Evolutionary conservation across 805 yeast genomes (phyloP).

Genomic region (Nakazawaea wyomingensis): DNA sequence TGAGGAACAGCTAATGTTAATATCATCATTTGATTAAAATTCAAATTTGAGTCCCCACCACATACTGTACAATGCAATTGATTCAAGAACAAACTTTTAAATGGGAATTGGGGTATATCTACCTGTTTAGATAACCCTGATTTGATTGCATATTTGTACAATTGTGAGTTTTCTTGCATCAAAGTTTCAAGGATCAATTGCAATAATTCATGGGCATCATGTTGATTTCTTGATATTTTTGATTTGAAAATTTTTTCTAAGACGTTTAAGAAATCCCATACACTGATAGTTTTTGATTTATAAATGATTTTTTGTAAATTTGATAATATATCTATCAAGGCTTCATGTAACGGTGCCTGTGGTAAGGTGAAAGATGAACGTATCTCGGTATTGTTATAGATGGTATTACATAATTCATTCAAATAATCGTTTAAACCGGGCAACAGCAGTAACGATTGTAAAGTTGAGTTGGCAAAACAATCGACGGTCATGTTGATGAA

Average conservation of each 20-base stretch:
- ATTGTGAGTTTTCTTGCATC: conserved; percentile 51
- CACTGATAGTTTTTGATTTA: conserved; percentile 52
- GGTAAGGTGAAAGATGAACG: conserved; percentile 20
- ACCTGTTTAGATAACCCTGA: conserved; percentile 11
- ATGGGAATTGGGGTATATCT: conserved; percentile 62
- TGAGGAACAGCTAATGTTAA: conserved; percentile 75
- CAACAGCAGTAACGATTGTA: conserved; percentile 71
- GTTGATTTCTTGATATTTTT: conserved; percentile 74
- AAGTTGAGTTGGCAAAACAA: conserved; percentile 86
- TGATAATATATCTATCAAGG: conserved; percentile 44
- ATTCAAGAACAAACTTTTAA: conserved; percentile 60
- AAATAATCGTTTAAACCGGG: conserved; percentile 55
- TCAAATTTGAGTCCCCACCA: conserved; percentile 52
- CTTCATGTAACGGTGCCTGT: conserved; percentile 49
- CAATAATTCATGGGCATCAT: conserved; percentile 92
- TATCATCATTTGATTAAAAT: conserved; percentile 58
- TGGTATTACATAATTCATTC: conserved; percentile 18
- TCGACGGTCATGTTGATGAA: conserved; percentile 77
- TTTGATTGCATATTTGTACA: conserved; percentile 28
- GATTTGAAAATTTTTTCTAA: conserved; percentile 71
- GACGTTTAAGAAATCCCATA: conserved; percentile 72
- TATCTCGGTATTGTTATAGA: conserved; percentile 20
- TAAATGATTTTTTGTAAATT: conserved; percentile 61
- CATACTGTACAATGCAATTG: conserved; percentile 71
- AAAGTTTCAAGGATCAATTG: conserved; percentile 77